A percentile compares a stretch with the other conserved stretches of the same genome.
phyloP scores from a whole-genome alignment of 768 basidiomycete genomes.

The Boletus vinaceobasis region DNA sequence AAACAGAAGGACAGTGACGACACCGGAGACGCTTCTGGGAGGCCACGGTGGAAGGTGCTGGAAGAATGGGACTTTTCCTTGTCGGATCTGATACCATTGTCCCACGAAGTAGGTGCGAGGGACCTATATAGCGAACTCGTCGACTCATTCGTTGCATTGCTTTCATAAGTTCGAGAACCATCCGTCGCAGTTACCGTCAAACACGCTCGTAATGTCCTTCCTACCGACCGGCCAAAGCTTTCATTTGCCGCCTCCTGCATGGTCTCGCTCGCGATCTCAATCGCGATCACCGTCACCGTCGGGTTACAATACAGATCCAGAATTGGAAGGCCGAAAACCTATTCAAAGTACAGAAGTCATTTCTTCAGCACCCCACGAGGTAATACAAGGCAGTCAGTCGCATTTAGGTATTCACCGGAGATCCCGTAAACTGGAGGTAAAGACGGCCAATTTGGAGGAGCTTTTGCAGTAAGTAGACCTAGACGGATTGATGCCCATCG shows the following conservation, averaged over 20 bases:
- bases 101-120: constrained; percentile 53
- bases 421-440: constrained; percentile 29
- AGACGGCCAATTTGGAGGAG: constrained; percentile 64
- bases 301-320: constrained; percentile 74
- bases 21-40: constrained; percentile 10
- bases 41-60: constrained; percentile 57
- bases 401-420: constrained; percentile 16
- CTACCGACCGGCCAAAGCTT: constrained; percentile 58
- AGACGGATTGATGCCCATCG: background rate
- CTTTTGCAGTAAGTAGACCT: constrained; percentile 57
- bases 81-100: constrained; percentile 51
- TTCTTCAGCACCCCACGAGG: constrained; percentile 19
- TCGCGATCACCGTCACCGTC: constrained; percentile 54
- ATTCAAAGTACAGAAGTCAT: constrained; percentile 29
- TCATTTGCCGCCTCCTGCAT: constrained; percentile 46
- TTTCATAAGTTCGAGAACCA: constrained; percentile 35
- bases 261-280: constrained; percentile 25
- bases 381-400: constrained; percentile 14
- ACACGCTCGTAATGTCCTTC: constrained; percentile 67
- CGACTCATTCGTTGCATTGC: constrained; percentile 7
- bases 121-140: constrained; percentile 5
- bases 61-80: constrained; percentile 68
- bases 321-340: constrained; percentile 46
- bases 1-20: constrained; percentile 42
- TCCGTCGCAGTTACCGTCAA: constrained; percentile 57